Conservation (phyloP, 306 rosid species). For the Castanospermum australe region DNA sequence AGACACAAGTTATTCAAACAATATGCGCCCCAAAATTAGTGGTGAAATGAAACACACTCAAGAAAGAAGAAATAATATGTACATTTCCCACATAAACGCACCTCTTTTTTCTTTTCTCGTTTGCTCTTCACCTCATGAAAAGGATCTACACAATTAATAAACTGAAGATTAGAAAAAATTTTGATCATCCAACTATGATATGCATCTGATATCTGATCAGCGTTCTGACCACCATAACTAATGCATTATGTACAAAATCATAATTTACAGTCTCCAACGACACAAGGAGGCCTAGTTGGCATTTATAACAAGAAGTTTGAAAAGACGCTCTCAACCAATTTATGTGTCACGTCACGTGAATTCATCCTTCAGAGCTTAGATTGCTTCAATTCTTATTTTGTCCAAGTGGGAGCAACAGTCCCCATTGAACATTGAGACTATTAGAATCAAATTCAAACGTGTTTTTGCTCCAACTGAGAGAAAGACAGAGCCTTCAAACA, state of each 20-base stretch:
- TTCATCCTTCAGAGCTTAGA: not conserved
- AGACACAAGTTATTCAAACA: not conserved
- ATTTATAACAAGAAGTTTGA: not conserved
- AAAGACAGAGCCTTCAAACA: not conserved
- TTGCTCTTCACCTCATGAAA: slow-evolving; percentile 99
- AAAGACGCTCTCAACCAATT: not conserved
- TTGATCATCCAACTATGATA: not conserved
- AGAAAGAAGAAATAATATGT: not conserved
- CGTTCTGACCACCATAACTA: not conserved
- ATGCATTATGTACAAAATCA: not conserved
- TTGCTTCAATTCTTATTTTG: not conserved
- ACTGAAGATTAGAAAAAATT: slow-evolving; percentile 33
- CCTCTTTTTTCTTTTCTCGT: slow-evolving; percentile 96
- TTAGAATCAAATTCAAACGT: not conserved
- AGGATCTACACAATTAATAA: slow-evolving; percentile 67
- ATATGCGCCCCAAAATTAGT: not conserved
- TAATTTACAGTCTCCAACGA: not conserved
- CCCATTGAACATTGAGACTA: not conserved
- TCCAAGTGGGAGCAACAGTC: not conserved
- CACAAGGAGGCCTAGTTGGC: not conserved
- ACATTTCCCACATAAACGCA: slow-evolving; percentile 34
- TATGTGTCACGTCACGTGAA: not conserved
- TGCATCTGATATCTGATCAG: not conserved
- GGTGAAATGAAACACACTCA: not conserved
- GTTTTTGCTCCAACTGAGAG: not conserved